Base-by-base conservation (phyloP, 495 filamentous ascomycete species). In the Mycothermus thermophilus region DNA sequence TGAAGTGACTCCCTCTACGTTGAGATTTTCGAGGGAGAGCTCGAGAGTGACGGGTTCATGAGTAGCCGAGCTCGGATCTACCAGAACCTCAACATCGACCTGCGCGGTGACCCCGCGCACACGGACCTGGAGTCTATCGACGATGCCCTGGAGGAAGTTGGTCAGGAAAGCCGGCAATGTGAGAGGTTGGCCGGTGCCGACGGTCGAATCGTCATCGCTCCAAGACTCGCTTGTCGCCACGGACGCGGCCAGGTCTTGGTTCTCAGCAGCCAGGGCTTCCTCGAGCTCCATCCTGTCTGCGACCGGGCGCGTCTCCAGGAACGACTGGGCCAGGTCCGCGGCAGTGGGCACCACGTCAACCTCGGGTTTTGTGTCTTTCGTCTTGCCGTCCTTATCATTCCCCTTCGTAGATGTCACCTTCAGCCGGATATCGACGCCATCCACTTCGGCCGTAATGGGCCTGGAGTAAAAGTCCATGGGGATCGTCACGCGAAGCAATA, bases 261-360 rank as follows among this genome's bases (percentile, higher is more conserved):
- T 76, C 39, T 81, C 68, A 4, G 71, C 67, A 16, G 74, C 64
- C 12, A 95, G 63, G 4, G 80, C 83, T 34, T 80, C 75, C 55
- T 90, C 72, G 19, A 96, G 60, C 53, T 84, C 72, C 22, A 69
- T 70, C 44, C 75, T 80, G 48, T 90, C 81, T 36, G 79, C 72
- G 8, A 50, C 50, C 27, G 85, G 80, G 44, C 95, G 83, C 1
- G 83, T 71, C 43, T 84, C 70, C 10, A 96, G 64, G 56, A 94
- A 95, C 0, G 82, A 92, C 52, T 85, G 69, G 3, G 88, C 88
- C 20, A 96, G 67, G 38, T 88, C 79, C 41, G 77, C 69, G n/a
- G 83, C 74, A 11, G 80, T 83, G 3, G 83, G 83, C 8, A 93
- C 57, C 13, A 67, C 48, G 2, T 67, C 64, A n/a, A 48, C 42